phyloP scores from a whole-genome alignment of 305 asterid genomes.

The Fraxinus baroniana region DNA sequence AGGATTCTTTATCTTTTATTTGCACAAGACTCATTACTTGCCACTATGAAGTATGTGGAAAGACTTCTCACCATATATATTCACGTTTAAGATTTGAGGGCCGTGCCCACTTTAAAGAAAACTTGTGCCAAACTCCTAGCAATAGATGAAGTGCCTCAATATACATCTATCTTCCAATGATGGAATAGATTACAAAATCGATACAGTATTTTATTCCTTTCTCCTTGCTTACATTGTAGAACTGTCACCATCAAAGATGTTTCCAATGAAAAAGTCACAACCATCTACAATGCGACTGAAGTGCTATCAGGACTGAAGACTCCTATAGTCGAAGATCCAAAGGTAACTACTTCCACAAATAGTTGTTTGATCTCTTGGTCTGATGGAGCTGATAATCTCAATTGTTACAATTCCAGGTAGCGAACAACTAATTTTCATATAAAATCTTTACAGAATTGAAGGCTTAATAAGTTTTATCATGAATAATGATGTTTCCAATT shows the following conservation, averaged over 20 bases:
- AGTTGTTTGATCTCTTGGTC: background rate
- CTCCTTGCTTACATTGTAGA: constrained; percentile 32
- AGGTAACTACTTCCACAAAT: constrained; percentile 35
- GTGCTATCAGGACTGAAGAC: constrained; percentile 52
- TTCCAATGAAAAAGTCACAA: constrained; percentile 38
- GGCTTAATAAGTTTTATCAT: background rate
- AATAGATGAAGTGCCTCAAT: background rate
- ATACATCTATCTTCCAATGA: background rate
- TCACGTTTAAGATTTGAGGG: background rate
- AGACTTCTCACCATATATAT: background rate
- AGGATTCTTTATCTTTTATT: background rate
- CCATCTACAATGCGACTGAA: constrained; percentile 63
- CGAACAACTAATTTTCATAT: background rate
- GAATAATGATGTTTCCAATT: background rate
- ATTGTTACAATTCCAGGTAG: background rate
- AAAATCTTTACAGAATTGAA: background rate
- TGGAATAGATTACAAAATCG: background rate
- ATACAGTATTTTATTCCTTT: background rate
- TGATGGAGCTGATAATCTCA: background rate
- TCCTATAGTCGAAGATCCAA: constrained; percentile 54
- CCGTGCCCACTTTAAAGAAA: background rate
- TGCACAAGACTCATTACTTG: background rate
- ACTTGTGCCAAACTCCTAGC: background rate
- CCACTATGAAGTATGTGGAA: background rate
- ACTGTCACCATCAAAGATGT: constrained; percentile 49